A percentile compares a stretch with the other conserved stretches of the same genome.
These are phyloP conservation scores for Bjerkandera adusta DNA, from an alignment of 1,284 basidiomycete genomes.

Conservation along the genomic window DNA sequence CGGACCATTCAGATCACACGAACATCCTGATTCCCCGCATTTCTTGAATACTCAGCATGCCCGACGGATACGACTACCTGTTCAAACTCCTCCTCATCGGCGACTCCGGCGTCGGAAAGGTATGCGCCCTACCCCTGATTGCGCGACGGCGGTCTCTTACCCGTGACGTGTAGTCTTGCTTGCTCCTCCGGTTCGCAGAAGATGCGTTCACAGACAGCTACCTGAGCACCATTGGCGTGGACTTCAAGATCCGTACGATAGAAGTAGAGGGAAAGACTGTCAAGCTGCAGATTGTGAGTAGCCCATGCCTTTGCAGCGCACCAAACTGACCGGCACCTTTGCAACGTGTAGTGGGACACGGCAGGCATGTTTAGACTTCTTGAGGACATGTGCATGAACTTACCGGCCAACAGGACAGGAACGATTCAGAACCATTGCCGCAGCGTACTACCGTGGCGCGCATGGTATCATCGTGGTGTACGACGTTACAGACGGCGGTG, in stretches of 20 bases:
- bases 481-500: slow-evolving; percentile 98
- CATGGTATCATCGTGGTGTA: slow-evolving; percentile 99
- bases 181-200: slow-evolving; percentile 97
- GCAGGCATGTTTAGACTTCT: slow-evolving; percentile 54
- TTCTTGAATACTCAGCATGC: no score
- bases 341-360: slow-evolving; percentile 82
- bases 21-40: no score
- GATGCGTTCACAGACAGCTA: slow-evolving; percentile 99
- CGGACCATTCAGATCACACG: no score
- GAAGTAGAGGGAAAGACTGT: slow-evolving; percentile 99
- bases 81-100: slow-evolving; percentile 94
- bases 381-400: background rate
- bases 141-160: background rate
- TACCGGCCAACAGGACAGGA: slow-evolving; percentile 69
- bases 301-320: slow-evolving; percentile 10
- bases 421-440: slow-evolving; percentile 96
- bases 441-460: slow-evolving; percentile 95
- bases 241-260: slow-evolving; percentile 99
- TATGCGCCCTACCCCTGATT: slow-evolving; percentile 30
- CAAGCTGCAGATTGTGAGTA: slow-evolving; percentile 97
- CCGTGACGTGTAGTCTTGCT: slow-evolving; percentile 77
- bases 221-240: slow-evolving; percentile 98
- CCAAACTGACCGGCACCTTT: background rate
- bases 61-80: slow-evolving; percentile 95
- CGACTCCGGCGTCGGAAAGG: slow-evolving; percentile 97